phyloP scores from a whole-genome alignment of 495 filamentous ascomycete species.

The Wilcoxina mikolae region DNA sequence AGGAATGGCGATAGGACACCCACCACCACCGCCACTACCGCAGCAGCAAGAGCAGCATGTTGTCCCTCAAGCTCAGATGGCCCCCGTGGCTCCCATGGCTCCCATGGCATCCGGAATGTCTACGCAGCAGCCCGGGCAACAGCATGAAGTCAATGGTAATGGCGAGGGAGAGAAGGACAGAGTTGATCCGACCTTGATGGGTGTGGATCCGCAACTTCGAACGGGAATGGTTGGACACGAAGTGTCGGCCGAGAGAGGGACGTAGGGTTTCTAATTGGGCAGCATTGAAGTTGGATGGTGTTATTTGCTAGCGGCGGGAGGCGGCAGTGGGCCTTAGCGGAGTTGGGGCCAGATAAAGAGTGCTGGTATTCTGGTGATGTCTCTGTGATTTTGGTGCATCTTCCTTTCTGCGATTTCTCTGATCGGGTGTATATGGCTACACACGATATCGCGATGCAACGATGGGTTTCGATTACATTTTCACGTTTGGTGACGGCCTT shows the following conservation, averaged over 20 bases:
- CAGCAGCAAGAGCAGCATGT: neutral
- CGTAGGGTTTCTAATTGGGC: too few species aligned
- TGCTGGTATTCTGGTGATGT: too few species aligned
- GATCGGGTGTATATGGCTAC: too few species aligned
- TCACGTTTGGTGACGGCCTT: too few species aligned
- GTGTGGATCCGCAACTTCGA: neutral
- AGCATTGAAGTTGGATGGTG: too few species aligned
- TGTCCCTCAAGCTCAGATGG: neutral
- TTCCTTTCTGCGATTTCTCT: too few species aligned
- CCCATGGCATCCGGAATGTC: neutral
- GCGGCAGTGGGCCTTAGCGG: too few species aligned
- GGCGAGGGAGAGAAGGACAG: neutral
- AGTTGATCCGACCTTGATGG: neutral
- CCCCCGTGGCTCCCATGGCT: slow-evolving; percentile 1
- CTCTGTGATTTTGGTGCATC: too few species aligned
- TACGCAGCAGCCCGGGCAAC: neutral
- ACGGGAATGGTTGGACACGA: slow-evolving; percentile 8
- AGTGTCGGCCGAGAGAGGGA: slow-evolving; percentile 11
- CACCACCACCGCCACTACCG: neutral
- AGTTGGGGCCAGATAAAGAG: too few species aligned
- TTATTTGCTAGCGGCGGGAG: too few species aligned
- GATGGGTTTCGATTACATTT: too few species aligned
- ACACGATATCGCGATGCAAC: too few species aligned
- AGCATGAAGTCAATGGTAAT: neutral
- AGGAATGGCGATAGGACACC: neutral